Evolutionary conservation across 768 basidiomycete genomes (phyloP).

Genomic region (Termitomyces sp.): DNA sequence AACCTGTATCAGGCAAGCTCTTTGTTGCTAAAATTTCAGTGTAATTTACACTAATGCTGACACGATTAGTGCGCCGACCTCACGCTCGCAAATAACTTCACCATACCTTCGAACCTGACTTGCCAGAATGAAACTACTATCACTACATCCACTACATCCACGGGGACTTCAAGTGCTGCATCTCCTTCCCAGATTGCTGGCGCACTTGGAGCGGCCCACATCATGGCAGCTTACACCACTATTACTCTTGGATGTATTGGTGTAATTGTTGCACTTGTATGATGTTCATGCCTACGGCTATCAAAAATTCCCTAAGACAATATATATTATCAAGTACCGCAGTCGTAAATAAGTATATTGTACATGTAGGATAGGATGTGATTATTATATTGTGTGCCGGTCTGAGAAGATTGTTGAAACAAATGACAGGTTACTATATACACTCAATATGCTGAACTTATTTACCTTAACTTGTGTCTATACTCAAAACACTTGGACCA

Average conservation of each 20-base stretch:
- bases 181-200: slow-evolving; percentile 1
- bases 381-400: no score
- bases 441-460: no score
- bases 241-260: background rate
- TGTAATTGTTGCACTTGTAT: background rate
- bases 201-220: background rate
- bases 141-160: background rate
- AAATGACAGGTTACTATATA: no score
- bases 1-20: background rate
- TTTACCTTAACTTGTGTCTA: no score
- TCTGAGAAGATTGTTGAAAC: no score
- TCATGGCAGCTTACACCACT: background rate
- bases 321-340: no score
- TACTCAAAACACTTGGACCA: no score
- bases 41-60: background rate
- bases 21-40: background rate
- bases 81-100: slow-evolving; percentile 50
- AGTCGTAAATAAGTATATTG: no score
- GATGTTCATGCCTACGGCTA: background rate
- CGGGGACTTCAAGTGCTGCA: background rate
- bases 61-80: slow-evolving; percentile 69
- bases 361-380: no score
- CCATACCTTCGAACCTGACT: slow-evolving; percentile 40
- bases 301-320: background rate
- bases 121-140: slow-evolving; percentile 31